Evolutionary conservation across 257 asterid genomes (phyloP).

Genomic region (Leonotis leonurus): DNA sequence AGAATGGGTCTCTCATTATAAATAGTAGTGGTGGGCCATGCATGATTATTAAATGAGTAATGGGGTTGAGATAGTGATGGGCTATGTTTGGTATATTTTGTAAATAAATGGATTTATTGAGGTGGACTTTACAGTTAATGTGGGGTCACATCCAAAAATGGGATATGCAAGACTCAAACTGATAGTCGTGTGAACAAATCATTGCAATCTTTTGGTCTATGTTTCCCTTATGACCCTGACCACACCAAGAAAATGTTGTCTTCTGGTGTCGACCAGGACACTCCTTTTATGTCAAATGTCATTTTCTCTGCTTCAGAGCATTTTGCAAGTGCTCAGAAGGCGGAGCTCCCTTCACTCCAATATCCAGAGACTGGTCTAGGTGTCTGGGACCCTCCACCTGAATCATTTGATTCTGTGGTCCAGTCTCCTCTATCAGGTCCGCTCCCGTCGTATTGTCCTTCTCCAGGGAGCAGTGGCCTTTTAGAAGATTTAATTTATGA

Average conservation of each 20-base stretch:
- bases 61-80: no score
- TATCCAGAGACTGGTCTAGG: constrained; percentile 40
- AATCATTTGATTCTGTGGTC: constrained; percentile 38
- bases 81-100: no score
- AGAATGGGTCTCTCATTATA: no score
- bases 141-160: no score
- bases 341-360: constrained; percentile 90
- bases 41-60: no score
- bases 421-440: constrained; percentile 35
- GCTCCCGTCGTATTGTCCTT: constrained; percentile 34
- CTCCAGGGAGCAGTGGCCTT: constrained; percentile 61
- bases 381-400: constrained; percentile 46
- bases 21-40: no score
- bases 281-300: constrained; percentile 36
- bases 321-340: constrained; percentile 47
- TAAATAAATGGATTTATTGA: no score
- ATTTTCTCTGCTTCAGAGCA: constrained; percentile 63
- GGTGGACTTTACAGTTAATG: no score
- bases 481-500: constrained; percentile 56
- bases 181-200: no score
- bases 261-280: constrained; percentile 31
- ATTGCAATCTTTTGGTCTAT: no score
- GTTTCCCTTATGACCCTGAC: constrained; percentile 33
- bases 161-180: no score
- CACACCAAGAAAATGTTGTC: constrained; percentile 28